Evolutionary conservation across 139 green algal species (phyloP).

Genomic region (Pycnococcus provasolii): DNA sequence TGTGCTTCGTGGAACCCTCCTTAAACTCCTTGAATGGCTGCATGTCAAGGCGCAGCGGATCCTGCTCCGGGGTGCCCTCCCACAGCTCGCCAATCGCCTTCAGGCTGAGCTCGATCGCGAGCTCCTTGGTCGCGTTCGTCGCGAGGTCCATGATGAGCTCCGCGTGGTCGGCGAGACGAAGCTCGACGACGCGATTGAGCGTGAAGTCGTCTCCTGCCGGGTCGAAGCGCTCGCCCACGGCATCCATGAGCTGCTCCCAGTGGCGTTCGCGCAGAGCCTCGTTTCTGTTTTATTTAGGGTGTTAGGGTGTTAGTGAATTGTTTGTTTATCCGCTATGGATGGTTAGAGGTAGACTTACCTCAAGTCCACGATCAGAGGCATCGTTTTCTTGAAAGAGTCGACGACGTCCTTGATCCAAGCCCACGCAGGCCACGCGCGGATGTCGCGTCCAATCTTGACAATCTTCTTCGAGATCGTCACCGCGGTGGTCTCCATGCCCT

Average conservation of each 20-base stretch:
- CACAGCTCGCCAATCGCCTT: constrained; percentile 46
- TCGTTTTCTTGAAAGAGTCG: constrained; percentile 78
- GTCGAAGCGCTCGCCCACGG: constrained; percentile 49
- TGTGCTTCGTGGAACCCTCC: constrained; percentile 15
- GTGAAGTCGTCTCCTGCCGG: constrained; percentile 55
- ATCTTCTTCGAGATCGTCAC: constrained; percentile 51
- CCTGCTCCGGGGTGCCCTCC: background rate
- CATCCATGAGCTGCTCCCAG: constrained; percentile 66
- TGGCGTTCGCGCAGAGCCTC: constrained; percentile 63
- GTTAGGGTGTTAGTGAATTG: no score
- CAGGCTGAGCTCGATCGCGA: constrained; percentile 43
- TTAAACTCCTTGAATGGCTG: constrained; percentile 35
- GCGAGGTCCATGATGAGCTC: constrained; percentile 70
- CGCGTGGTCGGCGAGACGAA: constrained; percentile 58
- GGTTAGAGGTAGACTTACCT: constrained; percentile 7
- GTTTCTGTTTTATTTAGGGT: constrained; percentile 31
- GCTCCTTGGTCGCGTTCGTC: constrained; percentile 63
- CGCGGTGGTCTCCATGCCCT: constrained; percentile 68
- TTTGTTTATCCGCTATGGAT: no score
- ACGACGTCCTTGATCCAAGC: constrained; percentile 54
- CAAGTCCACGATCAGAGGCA: constrained; percentile 78
- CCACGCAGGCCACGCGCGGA: constrained; percentile 64
- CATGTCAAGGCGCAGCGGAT: constrained; percentile 55
- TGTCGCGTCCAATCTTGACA: constrained; percentile 60
- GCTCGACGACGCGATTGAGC: constrained; percentile 53